Base-by-base conservation (phyloP, 2,329 filamentous ascomycete species). In the Colletotrichum phormii region DNA sequence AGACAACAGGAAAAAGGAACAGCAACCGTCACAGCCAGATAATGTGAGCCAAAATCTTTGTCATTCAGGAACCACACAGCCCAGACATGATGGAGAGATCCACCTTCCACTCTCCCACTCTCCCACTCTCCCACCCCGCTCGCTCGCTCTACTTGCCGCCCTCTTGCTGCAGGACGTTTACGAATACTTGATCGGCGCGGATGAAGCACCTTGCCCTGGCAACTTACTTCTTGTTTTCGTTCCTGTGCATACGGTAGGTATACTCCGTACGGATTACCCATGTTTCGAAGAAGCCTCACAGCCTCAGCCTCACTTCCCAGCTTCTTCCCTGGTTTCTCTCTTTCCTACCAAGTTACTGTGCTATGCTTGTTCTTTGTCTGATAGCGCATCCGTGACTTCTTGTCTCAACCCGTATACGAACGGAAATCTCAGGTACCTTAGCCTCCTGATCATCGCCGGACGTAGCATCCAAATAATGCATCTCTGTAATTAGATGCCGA, bases 261-360 rank as follows among this genome's bases (percentile, higher is more conserved):
- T 37, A 37, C 35, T 37, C 35, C 35, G 35, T 37, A 26, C 15
- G 42, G 15, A 46, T 46, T 26, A 42, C 7, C 33, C 57, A 53
- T 49, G 46, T 15, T 51, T 54, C 46, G 22, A 46, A 22, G 13
- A 46, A 49, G 33, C 33, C 35, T 42, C 60, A 46, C 60, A n/a
- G 22, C 35, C 35, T 64, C 66, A 64, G 66, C 66, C 60, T 64
- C 60, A 58, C 35, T 24, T 69, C n/a, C 60, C 15, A 51, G n/a
- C 51, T 49, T 12, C 35, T 46, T 33, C 26, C 35, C 55, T 64
- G 59, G 37, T 11, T 42, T 6, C 22, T 37, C 18, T 12, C 29
- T 8, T n/a, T 31, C 29, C 9, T 29, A 13, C 42, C 42, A 49
- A n/a, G 18, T 49, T n/a, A 4, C 29, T 35, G 4, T 58, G 31